Evolutionary conservation across 805 yeast genomes (phyloP).

Genomic region (Candida xyloterini): DNA sequence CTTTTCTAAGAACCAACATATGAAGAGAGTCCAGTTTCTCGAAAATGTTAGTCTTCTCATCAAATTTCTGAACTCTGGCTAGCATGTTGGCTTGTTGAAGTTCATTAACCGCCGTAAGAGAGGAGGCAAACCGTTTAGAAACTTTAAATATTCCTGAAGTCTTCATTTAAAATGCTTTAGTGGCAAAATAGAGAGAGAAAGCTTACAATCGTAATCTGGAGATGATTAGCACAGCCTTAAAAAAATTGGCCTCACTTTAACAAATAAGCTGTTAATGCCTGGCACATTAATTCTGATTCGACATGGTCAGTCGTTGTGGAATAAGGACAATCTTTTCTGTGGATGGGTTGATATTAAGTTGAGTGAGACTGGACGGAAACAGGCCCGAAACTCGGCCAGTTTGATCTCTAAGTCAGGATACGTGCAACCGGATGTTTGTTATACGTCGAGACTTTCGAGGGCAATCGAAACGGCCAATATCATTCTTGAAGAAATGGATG

Average conservation of each 20-base stretch:
- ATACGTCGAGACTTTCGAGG: constrained; percentile 69
- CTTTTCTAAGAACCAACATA: constrained; percentile 32
- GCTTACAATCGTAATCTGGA: constrained; percentile 2
- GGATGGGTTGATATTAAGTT: constrained; percentile 82
- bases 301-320: constrained; percentile 83
- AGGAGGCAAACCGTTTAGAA: constrained; percentile 26
- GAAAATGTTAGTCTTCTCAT: constrained; percentile 26
- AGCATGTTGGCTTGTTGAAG: constrained; percentile 28
- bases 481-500: constrained; percentile 54
- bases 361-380: constrained; percentile 63
- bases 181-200: constrained; percentile 4
- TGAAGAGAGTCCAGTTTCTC: constrained; percentile 31
- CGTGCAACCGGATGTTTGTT: constrained; percentile 52
- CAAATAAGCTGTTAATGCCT: constrained; percentile 13
- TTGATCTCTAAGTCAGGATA: constrained; percentile 46
- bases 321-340: constrained; percentile 71
- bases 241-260: neutral
- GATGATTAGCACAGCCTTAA: constrained; percentile 2
- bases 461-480: constrained; percentile 73
- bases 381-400: constrained; percentile 64
- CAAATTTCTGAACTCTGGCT: constrained; percentile 30
- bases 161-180: constrained; percentile 3
- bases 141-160: neutral
- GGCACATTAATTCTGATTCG: constrained; percentile 54
- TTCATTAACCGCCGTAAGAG: constrained; percentile 28